Evolutionary conservation across 768 basidiomycete species (phyloP), one percentile per base, ranked within the genome.

Genomic region (Collybiopsis luxurians): DNA sequence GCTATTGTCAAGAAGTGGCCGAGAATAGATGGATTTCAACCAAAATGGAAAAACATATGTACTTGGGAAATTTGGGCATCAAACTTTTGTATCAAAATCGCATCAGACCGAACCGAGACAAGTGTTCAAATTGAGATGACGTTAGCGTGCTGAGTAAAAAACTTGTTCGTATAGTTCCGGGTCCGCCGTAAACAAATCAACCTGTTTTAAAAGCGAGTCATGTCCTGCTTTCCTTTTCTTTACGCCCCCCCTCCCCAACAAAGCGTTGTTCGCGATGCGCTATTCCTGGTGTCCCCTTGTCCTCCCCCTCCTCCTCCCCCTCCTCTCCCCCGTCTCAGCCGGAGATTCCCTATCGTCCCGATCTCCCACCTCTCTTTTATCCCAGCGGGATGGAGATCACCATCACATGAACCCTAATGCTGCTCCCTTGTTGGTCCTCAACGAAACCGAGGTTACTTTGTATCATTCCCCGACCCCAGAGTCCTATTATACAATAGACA

Each of bases 401-500:
- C 78, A 81, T 58, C 75, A 68, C 56, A 82, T 82, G 64, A 71
- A 75, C 55, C 72, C 73, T 42, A 73, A 79, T 55, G 78, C 65
- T 1, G 76, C 76, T 3, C 86, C 87, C 13, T 60, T 83, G 24
- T 61, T 77, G n/a, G 73, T 80, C 58, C 75, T 95, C 55, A 91
- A 95, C 69, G 94, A 95, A 67, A 88, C 89, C 0, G 83, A 88
- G 53, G 72, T 94, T 47, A 73, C 83, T 30, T 67, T 82, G 61
- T 71, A 74, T 55, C 92, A 95, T 67, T 67, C 75, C 0, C 85
- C 86, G 0, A 89, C 87, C 0, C 90, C 90, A 0, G 83, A 86
- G 0, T 93, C 92, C 2, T 96, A 93, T 69, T 92, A 84, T 70
- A 85, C 89, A 13, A 80, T 88, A 61, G 94, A 95, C 69, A 80